Evolutionary conservation across 2,329 filamentous ascomycete species (phyloP).

Genomic region (Fusarium zealandicum): DNA sequence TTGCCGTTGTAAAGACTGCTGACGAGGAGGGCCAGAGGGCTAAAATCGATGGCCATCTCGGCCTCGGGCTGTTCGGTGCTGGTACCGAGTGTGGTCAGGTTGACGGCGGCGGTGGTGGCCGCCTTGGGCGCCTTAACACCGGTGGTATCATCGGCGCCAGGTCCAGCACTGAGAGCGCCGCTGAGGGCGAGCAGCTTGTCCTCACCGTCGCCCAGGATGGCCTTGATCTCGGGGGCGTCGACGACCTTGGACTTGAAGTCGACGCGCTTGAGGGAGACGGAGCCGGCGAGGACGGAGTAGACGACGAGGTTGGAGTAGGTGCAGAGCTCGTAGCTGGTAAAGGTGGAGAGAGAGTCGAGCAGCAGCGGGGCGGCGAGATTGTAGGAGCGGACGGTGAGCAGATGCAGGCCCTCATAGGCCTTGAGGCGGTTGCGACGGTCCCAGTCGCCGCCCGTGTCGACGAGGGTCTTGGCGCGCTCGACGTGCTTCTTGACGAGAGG

Average conservation of each 20-base stretch:
- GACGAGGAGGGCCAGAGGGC: slow-evolving; percentile 84
- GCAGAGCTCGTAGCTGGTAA: slow-evolving; percentile 98
- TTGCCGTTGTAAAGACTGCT: slow-evolving; percentile 91
- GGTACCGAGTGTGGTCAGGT: slow-evolving; percentile 83
- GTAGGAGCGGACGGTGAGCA: slow-evolving; percentile 92
- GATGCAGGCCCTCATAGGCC: slow-evolving; percentile 94
- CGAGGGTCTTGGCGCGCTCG: slow-evolving; percentile 85
- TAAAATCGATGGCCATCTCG: slow-evolving; percentile 87
- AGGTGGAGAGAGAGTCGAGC: slow-evolving; percentile 95
- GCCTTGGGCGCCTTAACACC: slow-evolving; percentile 63
- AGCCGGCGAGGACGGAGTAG: slow-evolving; percentile 94
- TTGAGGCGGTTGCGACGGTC: slow-evolving; percentile 97
- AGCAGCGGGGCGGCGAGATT: slow-evolving; percentile 88
- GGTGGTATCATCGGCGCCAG: slow-evolving; percentile 81
- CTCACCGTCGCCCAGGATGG: slow-evolving; percentile 88
- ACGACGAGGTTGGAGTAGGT: slow-evolving; percentile 94
- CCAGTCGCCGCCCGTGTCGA: slow-evolving; percentile 97
- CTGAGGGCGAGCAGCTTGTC: slow-evolving; percentile 86
- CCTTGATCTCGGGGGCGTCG: slow-evolving; percentile 97
- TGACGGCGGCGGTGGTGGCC: slow-evolving; percentile 71
- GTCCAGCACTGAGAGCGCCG: slow-evolving; percentile 81
- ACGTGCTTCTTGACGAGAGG: slow-evolving; percentile 91
- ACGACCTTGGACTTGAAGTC: slow-evolving; percentile 99
- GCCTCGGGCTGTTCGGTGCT: slow-evolving; percentile 76
- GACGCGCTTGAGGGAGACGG: slow-evolving; percentile 91